Conservation (phyloP, 2,329 filamentous ascomycete genomes). For the Sclerotinia glacialis region DNA sequence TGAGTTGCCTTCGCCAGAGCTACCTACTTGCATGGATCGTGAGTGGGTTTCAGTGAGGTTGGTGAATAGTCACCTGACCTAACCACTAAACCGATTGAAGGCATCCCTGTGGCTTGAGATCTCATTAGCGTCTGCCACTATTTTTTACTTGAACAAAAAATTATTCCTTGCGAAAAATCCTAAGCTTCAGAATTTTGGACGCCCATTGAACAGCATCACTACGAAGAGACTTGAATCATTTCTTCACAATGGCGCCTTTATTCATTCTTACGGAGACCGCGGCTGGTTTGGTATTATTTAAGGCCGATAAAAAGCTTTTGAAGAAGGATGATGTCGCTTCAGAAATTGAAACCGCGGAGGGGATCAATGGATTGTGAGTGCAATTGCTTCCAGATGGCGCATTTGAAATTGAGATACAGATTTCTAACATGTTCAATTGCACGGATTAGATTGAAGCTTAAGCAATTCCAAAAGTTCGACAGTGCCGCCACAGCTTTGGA, state of each 20-base stretch:
- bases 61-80: slow-evolving; percentile 23
- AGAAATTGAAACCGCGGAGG: slow-evolving; percentile 76
- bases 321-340: slow-evolving; percentile 78
- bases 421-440: slow-evolving; percentile 27
- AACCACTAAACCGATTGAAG: slow-evolving; percentile 12
- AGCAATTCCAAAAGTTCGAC: slow-evolving; percentile 97
- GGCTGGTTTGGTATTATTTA: slow-evolving; percentile 90
- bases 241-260: slow-evolving; percentile 66
- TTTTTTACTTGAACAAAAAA: slow-evolving; percentile 25
- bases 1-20: slow-evolving; percentile 20
- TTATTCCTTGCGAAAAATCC: slow-evolving; percentile 31
- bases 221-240: slow-evolving; percentile 22
- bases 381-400: slow-evolving; percentile 28
- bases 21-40: slow-evolving; percentile 17
- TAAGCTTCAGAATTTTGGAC: slow-evolving; percentile 25
- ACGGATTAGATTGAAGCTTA: slow-evolving; percentile 74
- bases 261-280: slow-evolving; percentile 91
- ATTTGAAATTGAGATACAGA: slow-evolving; percentile 14
- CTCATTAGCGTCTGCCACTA: slow-evolving; percentile 27
- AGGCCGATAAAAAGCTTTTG: slow-evolving; percentile 97
- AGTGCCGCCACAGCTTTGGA: slow-evolving; percentile 86
- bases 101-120: slow-evolving; percentile 8
- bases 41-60: background rate
- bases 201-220: slow-evolving; percentile 21
- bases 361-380: slow-evolving; percentile 79